Evolutionary conservation across 495 filamentous ascomycete genomes (phyloP).

Genomic region (Aspergillus wentii): DNA sequence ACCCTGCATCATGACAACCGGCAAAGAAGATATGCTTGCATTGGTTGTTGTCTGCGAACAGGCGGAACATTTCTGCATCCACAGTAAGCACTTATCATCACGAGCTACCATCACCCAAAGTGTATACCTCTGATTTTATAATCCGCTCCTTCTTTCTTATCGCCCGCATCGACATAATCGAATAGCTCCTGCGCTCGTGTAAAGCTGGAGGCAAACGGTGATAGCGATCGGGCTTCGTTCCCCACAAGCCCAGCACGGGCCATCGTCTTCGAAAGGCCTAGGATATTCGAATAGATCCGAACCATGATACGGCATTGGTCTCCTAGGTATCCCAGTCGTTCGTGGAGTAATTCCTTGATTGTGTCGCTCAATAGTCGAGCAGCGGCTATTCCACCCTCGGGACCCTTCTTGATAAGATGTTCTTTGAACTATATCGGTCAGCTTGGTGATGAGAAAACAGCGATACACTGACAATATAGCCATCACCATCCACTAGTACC

Average conservation of each 20-base stretch:
- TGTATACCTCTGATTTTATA: conserved; percentile 52
- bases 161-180: conserved; percentile 58
- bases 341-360: conserved; percentile 39
- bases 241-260: conserved; percentile 43
- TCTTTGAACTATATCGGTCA: conserved; percentile 45
- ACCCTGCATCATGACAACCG: conserved; percentile 58
- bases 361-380: conserved; percentile 49
- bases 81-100: conserved; percentile 1
- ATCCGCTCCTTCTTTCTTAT: conserved; percentile 56
- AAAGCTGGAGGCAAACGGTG: conserved; percentile 53
- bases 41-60: conserved; percentile 54
- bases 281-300: conserved; percentile 55
- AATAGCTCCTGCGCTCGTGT: conserved; percentile 54
- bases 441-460: not conserved
- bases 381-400: conserved; percentile 52
- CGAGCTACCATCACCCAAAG: not conserved
- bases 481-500: conserved; percentile 58
- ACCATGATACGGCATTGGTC: conserved; percentile 56
- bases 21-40: conserved; percentile 66
- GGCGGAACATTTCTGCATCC: conserved; percentile 48
- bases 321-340: conserved; percentile 40
- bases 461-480: conserved; percentile 38
- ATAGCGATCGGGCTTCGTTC: conserved; percentile 47
- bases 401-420: conserved; percentile 42
- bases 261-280: conserved; percentile 46